Percentiles rank a stretch among this genome's conserved stretches.
Evolutionary conservation across 2,329 filamentous ascomycete species (phyloP).

Genomic region (Camillea tinctor): DNA sequence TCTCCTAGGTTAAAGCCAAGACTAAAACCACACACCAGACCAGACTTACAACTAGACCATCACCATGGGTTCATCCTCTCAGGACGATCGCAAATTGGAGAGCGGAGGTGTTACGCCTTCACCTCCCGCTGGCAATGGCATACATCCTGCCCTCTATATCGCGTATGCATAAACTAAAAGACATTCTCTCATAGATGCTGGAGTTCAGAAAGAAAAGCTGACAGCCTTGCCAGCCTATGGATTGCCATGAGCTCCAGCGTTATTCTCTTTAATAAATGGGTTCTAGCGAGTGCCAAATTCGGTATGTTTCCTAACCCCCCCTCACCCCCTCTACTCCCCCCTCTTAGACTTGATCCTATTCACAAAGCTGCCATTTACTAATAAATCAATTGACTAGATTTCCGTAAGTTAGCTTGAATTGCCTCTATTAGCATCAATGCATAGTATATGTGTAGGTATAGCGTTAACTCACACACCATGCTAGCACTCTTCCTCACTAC

Average conservation of each 20-base stretch:
- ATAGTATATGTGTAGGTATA: background rate
- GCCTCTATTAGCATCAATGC: background rate
- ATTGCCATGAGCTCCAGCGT: constrained; percentile 82
- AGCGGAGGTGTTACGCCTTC: constrained; percentile 18
- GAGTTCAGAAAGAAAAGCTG: constrained; percentile 4
- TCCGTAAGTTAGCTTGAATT: constrained; percentile 19
- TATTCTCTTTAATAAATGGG: constrained; percentile 93
- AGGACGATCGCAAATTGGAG: constrained; percentile 27
- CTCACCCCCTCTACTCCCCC: too few species aligned
- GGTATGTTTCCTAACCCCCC: too few species aligned
- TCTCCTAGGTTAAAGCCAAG: too few species aligned
- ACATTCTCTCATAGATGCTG: background rate
- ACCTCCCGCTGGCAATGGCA: constrained; percentile 12
- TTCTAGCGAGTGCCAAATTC: constrained; percentile 73
- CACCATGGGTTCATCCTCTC: background rate
- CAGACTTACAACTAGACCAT: background rate
- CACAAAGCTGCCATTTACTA: constrained; percentile 2
- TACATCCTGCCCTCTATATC: constrained; percentile 27
- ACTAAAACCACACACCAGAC: too few species aligned
- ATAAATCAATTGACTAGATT: constrained; percentile 13
- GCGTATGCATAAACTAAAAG: constrained; percentile 15
- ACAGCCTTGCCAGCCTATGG: constrained; percentile 58
- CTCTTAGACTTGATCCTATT: constrained; percentile 2
- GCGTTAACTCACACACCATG: constrained; percentile 2
- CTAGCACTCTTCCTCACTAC: constrained; percentile 60